A percentile compares a stretch with the other conserved stretches of the same genome.
These are phyloP conservation scores for Boechera stricta DNA, from an alignment of 345 rosid species.

Conservation along the genomic window DNA sequence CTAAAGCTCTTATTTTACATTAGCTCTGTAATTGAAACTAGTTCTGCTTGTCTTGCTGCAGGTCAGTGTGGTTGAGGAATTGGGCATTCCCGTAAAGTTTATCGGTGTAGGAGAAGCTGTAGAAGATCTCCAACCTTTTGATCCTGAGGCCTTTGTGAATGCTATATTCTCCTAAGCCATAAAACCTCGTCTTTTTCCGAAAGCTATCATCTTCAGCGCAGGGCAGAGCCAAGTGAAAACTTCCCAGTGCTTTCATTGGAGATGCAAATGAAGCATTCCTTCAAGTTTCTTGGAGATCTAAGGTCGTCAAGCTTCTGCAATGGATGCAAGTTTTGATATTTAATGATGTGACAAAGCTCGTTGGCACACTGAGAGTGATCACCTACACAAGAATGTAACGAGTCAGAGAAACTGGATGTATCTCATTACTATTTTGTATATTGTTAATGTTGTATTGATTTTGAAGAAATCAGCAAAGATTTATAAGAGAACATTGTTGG, in stretches of 20 bases:
- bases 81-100: slow-evolving; percentile 92
- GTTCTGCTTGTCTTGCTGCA: slow-evolving; percentile 46
- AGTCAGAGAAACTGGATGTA: slow-evolving; percentile 6
- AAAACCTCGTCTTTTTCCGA: neutral
- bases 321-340: slow-evolving; percentile 15
- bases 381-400: slow-evolving; percentile 19
- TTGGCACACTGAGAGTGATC: slow-evolving; percentile 14
- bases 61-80: slow-evolving; percentile 96
- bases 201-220: slow-evolving; percentile 5
- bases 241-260: neutral
- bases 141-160: slow-evolving; percentile 79
- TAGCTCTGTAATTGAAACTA: neutral
- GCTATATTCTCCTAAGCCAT: slow-evolving; percentile 76
- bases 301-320: slow-evolving; percentile 16
- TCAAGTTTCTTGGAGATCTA: slow-evolving; percentile 22
- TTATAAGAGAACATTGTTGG: neutral
- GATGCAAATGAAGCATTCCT: slow-evolving; percentile 25
- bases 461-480: neutral
- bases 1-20: neutral
- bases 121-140: slow-evolving; percentile 96
- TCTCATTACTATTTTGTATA: slow-evolving; percentile 13
- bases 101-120: slow-evolving; percentile 93
- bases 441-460: slow-evolving; percentile 20
- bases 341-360: slow-evolving; percentile 1
- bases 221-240: slow-evolving; percentile 5